Evolutionary conservation across 257 asterid genomes (phyloP), one percentile per base, ranked within the genome.

Genomic region (Jasminum sambac): DNA sequence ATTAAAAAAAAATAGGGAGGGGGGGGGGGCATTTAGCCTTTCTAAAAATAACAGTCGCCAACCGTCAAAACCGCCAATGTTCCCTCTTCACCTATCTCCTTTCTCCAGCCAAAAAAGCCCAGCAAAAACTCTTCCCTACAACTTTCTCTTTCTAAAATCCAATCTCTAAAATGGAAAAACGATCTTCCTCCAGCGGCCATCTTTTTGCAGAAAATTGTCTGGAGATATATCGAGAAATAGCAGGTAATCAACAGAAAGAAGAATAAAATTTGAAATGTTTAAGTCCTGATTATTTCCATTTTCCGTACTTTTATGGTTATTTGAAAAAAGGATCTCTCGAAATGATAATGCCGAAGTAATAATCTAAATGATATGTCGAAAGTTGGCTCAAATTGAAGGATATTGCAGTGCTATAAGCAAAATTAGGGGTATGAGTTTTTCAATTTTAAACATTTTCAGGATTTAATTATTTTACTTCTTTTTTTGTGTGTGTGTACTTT

Each of bases 21-120:
- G n/a, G n/a, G n/a, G n/a, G n/a, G n/a, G n/a, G n/a, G n/a, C n/a
- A n/a, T n/a, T n/a, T n/a, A n/a, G n/a, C n/a, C n/a, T 19, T 52
- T 17, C 11, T 52, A n/a, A 17, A 76, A 55, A 48, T 36, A 80
- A 76, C 41, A 73, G 73, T 67, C 72, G 80, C 58, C 70, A 89
- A 89, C 87, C 95, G 82, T 78, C 67, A 81, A 78, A 89, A 81
- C 90, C 83, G 92, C 95, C 98, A 82, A 81, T 26, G 67, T 72
- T 91, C 82, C 77, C 96, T 86, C 95, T 50, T 63, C 24, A 52
- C 91, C 94, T 75, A 84, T 74, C 81, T 57, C 62, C 71, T 73
- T 58, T 11, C 46, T 67, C 74, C 43, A 34, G 25, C 48, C 57
- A 50, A 63, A 46, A 9, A 70, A 5, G 13, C 30, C 30, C 48